Conservation (phyloP, 2,329 filamentous ascomycete genomes). For the Trichoderma sp. region DNA sequence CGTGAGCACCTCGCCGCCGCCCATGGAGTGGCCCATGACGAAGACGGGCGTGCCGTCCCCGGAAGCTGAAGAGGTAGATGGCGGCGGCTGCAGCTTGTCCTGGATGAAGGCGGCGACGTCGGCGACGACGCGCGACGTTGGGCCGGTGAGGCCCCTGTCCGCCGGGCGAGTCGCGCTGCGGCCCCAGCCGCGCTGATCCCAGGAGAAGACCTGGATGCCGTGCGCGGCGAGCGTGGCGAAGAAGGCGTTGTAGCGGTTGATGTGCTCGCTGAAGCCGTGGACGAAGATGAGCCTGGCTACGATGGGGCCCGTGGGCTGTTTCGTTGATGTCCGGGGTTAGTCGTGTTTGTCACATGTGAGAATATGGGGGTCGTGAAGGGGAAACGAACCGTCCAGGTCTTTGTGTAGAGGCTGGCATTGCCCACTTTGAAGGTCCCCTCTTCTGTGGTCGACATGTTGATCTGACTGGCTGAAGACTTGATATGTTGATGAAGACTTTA, state of each 20-base stretch:
- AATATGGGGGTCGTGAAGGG: background rate
- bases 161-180: conserved; percentile 63
- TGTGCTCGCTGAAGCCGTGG: conserved; percentile 88
- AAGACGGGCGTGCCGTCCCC: conserved; percentile 69
- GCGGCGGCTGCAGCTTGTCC: conserved; percentile 49
- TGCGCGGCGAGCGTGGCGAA: conserved; percentile 69
- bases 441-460: conserved; percentile 49
- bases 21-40: conserved; percentile 90
- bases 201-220: conserved; percentile 74
- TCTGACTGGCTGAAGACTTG: background rate
- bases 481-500: background rate
- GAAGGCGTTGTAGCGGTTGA: conserved; percentile 74
- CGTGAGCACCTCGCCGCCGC: conserved; percentile 74
- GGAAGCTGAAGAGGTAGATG: conserved; percentile 33
- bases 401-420: conserved; percentile 54
- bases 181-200: conserved; percentile 92
- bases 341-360: background rate
- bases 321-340: conserved; percentile 1
- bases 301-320: conserved; percentile 56
- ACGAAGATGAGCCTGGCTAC: conserved; percentile 78
- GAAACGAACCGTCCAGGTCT: conserved; percentile 59
- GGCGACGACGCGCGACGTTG: conserved; percentile 70
- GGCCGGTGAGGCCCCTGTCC: conserved; percentile 72
- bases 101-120: conserved; percentile 79
- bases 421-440: conserved; percentile 51